A percentile compares a stretch with the other conserved stretches of the same genome.
Evolutionary conservation across 2,329 filamentous ascomycete genomes (phyloP).

Genomic region (Hypoxylon sp.): DNA sequence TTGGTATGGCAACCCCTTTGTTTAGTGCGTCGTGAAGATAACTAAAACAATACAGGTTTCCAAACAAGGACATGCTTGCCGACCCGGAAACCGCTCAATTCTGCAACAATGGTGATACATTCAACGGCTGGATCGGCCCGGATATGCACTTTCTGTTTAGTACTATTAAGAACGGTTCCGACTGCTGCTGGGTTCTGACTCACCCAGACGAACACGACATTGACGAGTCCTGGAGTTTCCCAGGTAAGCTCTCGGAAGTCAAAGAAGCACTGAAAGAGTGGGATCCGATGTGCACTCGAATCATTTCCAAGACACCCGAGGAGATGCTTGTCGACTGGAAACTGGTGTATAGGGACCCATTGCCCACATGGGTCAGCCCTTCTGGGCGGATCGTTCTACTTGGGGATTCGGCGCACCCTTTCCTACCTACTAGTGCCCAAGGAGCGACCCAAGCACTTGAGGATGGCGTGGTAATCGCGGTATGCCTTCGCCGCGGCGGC

Average conservation of each 20-base stretch:
- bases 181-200: conserved; percentile 73
- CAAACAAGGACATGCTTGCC: conserved; percentile 65
- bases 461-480: conserved; percentile 64
- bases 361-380: conserved; percentile 65
- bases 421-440: conserved; percentile 64
- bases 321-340: conserved; percentile 65
- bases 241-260: conserved; percentile 67
- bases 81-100: conserved; percentile 69
- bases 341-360: conserved; percentile 64
- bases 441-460: conserved; percentile 67
- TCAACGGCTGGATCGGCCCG: conserved; percentile 72
- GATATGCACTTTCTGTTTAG: conserved; percentile 71
- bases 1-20: conserved; percentile 58
- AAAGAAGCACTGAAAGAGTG: conserved; percentile 66
- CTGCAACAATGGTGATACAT: conserved; percentile 70
- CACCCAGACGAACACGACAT: conserved; percentile 69
- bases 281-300: conserved; percentile 64
- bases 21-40: background rate
- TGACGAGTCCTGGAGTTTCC: conserved; percentile 69
- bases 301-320: conserved; percentile 63
- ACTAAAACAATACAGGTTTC: conserved; percentile 56
- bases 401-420: conserved; percentile 67
- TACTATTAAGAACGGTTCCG: conserved; percentile 68
- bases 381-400: conserved; percentile 62
- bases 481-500: conserved; percentile 59